Conservation (phyloP, 179 eudicot genomes). For the Beta lomatogona region DNA sequence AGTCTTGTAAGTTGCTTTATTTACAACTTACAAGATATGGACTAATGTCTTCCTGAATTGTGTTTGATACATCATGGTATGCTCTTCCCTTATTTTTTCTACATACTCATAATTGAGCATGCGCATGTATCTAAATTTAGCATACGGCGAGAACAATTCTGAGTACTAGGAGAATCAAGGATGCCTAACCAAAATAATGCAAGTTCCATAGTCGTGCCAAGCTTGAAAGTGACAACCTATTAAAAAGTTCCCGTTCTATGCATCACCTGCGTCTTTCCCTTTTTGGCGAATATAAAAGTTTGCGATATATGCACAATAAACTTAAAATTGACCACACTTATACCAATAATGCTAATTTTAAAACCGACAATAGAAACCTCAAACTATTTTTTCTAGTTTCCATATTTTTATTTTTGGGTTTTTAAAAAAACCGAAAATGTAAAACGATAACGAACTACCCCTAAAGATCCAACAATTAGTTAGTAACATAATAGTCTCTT, state of each 20-base stretch:
- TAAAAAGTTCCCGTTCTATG: too few species aligned
- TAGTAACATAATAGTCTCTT: neutral
- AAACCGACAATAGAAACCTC: too few species aligned
- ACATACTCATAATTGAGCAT: neutral
- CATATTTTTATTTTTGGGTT: too few species aligned
- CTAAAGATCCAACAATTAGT: neutral
- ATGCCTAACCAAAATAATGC: slow-evolving; percentile 6
- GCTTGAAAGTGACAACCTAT: slow-evolving; percentile 8
- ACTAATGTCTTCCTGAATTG: neutral
- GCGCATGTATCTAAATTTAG: neutral
- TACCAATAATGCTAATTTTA: too few species aligned
- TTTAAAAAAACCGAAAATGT: too few species aligned
- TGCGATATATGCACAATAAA: too few species aligned
- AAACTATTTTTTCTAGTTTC: too few species aligned
- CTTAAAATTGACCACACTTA: too few species aligned
- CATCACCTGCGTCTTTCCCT: too few species aligned
- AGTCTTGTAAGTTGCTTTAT: neutral
- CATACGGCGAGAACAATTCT: neutral
- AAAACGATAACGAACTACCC: too few species aligned
- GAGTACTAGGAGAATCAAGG: neutral
- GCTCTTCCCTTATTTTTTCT: neutral
- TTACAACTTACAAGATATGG: neutral
- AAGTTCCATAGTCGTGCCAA: neutral
- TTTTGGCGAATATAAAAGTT: too few species aligned
- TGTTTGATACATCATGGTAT: neutral